phyloP scores from a whole-genome alignment of 345 rosid species.

The Camelina laxa region DNA sequence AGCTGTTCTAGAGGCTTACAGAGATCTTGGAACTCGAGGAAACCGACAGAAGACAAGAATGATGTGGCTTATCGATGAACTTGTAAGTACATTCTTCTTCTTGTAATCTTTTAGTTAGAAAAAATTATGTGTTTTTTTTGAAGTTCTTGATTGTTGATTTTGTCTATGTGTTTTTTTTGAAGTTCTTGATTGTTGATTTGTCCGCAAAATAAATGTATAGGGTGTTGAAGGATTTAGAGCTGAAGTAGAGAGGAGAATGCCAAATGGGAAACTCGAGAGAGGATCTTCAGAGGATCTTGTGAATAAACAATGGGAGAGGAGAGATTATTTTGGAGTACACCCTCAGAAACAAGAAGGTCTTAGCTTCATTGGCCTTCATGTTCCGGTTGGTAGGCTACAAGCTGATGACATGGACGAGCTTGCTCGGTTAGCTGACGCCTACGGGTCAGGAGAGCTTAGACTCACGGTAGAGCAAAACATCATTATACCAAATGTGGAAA shows the following conservation, averaged over 20 bases:
- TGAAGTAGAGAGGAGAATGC: slow-evolving; percentile 82
- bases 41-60: slow-evolving; percentile 92
- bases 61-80: slow-evolving; percentile 99
- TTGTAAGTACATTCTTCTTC: slow-evolving; percentile 54
- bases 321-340: slow-evolving; percentile 80
- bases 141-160: no score
- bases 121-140: no score
- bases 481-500: slow-evolving; percentile 77
- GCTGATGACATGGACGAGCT: slow-evolving; percentile 95
- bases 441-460: slow-evolving; percentile 86
- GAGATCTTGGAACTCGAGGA: slow-evolving; percentile 92
- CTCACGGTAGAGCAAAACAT: slow-evolving; percentile 94
- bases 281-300: slow-evolving; percentile 69
- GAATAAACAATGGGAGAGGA: slow-evolving; percentile 79
- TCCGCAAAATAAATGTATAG: slow-evolving; percentile 41
- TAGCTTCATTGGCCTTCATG: slow-evolving; percentile 79
- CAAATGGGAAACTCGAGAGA: slow-evolving; percentile 63
- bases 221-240: slow-evolving; percentile 85
- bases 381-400: slow-evolving; percentile 88
- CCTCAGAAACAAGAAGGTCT: slow-evolving; percentile 92
- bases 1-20: slow-evolving; percentile 78
- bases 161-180: background rate
- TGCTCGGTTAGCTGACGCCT: slow-evolving; percentile 72
- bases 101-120: background rate
- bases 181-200: slow-evolving; percentile 23